Conservation (phyloP, 805 yeast species). For the Lachancea kluyveri region DNA sequence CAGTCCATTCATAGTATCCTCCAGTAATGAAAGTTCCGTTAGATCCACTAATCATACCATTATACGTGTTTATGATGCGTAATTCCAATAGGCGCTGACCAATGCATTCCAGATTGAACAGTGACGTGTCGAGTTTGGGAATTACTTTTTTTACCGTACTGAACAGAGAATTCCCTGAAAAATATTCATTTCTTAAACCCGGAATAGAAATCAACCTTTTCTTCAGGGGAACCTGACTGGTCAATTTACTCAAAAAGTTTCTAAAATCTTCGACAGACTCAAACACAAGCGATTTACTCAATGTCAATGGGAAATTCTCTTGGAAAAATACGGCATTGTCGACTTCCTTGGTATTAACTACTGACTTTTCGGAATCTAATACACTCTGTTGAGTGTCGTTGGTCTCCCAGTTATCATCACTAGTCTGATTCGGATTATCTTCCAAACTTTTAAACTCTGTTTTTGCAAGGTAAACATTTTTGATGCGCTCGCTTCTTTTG, state of each 20-base stretch:
- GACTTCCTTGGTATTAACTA: no score
- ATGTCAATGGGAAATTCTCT: constrained; percentile 10
- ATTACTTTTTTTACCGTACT: constrained; percentile 19
- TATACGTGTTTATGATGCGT: constrained; percentile 25
- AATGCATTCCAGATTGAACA: constrained; percentile 27
- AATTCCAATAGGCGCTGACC: constrained; percentile 27
- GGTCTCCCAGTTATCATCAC: not conserved
- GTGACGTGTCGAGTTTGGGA: constrained; percentile 23
- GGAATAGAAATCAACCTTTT: constrained; percentile 27
- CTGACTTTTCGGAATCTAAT: no score
- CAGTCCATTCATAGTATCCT: constrained; percentile 20
- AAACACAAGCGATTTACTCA: constrained; percentile 16
- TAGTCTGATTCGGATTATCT: no score
- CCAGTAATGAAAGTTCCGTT: constrained; percentile 16
- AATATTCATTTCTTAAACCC: constrained; percentile 16
- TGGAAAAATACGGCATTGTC: no score
- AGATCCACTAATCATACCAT: constrained; percentile 12
- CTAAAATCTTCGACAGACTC: constrained; percentile 13
- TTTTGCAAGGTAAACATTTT: not conserved
- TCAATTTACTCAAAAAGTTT: constrained; percentile 10
- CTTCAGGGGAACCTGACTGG: constrained; percentile 17
- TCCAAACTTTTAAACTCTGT: no score
- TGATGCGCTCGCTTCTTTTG: not conserved
- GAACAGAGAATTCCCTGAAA: constrained; percentile 23
- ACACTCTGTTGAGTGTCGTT: not conserved